phyloP scores from a whole-genome alignment of 257 asterid genomes.

The Nicotiana attenuata region DNA sequence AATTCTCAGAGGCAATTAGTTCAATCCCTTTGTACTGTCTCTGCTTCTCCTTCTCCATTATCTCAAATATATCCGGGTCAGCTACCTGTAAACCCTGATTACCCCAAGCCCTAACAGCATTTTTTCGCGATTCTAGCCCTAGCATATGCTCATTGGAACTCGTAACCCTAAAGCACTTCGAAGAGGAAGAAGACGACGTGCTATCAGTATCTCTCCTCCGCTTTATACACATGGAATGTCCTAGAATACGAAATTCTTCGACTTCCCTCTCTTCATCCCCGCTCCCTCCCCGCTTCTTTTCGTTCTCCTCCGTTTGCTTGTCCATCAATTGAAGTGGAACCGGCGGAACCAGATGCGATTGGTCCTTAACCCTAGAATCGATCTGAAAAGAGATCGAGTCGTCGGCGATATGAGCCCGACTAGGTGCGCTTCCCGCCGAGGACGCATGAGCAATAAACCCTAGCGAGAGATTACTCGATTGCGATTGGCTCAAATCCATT shows the following conservation, averaged over 20 bases:
- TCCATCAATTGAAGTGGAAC: conserved; percentile 77
- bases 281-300: conserved; percentile 15
- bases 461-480: conserved; percentile 44
- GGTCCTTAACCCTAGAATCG: conserved; percentile 46
- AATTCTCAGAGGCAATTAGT: conserved; percentile 84
- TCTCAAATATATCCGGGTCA: conserved; percentile 58
- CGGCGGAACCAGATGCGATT: conserved; percentile 33
- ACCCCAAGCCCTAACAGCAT: conserved; percentile 73
- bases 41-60: conserved; percentile 82
- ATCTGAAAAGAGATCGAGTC: conserved; percentile 57
- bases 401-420: conserved; percentile 37
- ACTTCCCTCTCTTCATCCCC: conserved; percentile 38
- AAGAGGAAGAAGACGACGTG: conserved; percentile 30
- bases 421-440: conserved; percentile 14
- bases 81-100: conserved; percentile 60
- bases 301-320: conserved; percentile 35
- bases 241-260: conserved; percentile 58
- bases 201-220: conserved; percentile 54
- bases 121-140: conserved; percentile 52
- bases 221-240: conserved; percentile 69
- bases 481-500: conserved; percentile 62
- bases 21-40: conserved; percentile 82
- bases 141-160: conserved; percentile 7
- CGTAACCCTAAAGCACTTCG: conserved; percentile 29
- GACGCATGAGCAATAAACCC: conserved; percentile 61